Evolutionary conservation across 768 basidiomycete species (phyloP).

Genomic region (Phylloporus arenicola): DNA sequence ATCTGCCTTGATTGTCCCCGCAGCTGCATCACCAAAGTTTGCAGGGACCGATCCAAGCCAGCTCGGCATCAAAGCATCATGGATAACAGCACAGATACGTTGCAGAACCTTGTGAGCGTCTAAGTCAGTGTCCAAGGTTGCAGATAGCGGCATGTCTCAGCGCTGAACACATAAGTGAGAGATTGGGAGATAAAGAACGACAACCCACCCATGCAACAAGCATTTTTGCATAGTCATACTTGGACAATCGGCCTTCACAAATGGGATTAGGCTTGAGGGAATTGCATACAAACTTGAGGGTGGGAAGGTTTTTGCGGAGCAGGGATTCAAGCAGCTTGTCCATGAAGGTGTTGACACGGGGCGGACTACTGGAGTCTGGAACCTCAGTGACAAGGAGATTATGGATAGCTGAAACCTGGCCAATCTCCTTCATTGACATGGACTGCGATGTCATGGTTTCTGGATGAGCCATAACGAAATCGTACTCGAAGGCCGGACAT

Average conservation of each 20-base stretch:
- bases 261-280: not conserved
- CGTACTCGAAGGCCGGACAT: not conserved
- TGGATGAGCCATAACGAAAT: not conserved
- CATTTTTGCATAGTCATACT: not conserved
- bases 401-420: not conserved
- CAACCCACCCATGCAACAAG: not conserved
- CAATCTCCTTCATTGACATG: not conserved
- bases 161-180: too few species aligned
- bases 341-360: not conserved
- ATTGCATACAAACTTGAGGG: not conserved
- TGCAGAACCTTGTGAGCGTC: not conserved
- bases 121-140: too few species aligned
- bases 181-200: too few species aligned
- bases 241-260: not conserved
- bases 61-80: not conserved
- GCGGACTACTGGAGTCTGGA: not conserved
- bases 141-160: not conserved
- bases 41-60: not conserved
- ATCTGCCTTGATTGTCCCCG: not conserved
- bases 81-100: not conserved
- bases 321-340: not conserved
- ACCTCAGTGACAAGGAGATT: not conserved
- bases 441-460: not conserved
- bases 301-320: not conserved
- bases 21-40: not conserved